Evolutionary conservation across 331 rosid species (phyloP), one percentile per base, ranked within the genome.

Genomic region (Cydonia oblonga): DNA sequence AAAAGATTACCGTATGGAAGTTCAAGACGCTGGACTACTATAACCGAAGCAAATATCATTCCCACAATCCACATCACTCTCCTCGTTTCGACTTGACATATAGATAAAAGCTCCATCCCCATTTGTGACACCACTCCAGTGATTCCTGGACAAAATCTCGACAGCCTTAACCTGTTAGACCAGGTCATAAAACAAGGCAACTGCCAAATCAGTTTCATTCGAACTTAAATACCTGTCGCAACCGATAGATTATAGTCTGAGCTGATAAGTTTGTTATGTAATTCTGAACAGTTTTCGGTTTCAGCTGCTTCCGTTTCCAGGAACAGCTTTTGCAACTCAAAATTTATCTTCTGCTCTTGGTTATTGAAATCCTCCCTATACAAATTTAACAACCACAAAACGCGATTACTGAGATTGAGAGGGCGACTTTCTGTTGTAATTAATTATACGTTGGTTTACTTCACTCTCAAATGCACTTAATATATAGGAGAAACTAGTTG

Each of bases 11-110:
- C 71, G 42, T 79, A 84, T 26, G 98, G 96, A 73, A 86, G 90
- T 78, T 91, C 96, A 28, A 87, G 79, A 83, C 56, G 86, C 79
- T 86, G 96, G 57, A 91, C 60, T 6, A 84, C 78, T 28, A 88
- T 64, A 74, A 87, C 51, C 80, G 80, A 42, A 70, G 83, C 84
- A 75, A 88, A 77, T 53, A 84, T 56, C 66, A 87, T 15, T 69
- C 90, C 92, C 42, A 78, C 78, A 3, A 87, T 56, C 86, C 83
- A 75, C 62, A 86, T 52, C 79, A 90, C 69, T 69, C 86, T 89
- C 74, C 52, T 84, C 5, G 86, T 69, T 81, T 87, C 90, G 2
- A 75, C 78, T 33, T 61, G 88, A 73, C 84, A 80, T 64, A 86
- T 54, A 73, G 71, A 77, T 54, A 83, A 79, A 59, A 84, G 67